Conservation (phyloP, 768 basidiomycete species). For the Boletus sp. region DNA sequence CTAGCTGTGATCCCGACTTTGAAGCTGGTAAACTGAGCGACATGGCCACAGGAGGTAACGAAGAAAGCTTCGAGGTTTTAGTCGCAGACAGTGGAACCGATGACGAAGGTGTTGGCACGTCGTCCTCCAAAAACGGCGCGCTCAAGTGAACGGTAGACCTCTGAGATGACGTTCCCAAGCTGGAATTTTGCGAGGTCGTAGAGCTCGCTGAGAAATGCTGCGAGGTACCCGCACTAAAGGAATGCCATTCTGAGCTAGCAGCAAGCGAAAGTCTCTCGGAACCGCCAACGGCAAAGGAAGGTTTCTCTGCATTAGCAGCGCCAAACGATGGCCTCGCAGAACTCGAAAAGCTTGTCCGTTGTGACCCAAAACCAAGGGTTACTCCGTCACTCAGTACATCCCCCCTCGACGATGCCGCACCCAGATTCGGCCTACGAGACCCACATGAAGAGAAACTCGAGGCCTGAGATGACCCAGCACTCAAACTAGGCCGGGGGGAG, state of each 20-base stretch:
- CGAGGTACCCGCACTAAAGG: conserved; percentile 10
- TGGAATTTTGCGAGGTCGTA: conserved; percentile 5
- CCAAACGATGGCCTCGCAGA: conserved; percentile 19
- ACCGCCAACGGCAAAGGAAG: conserved; percentile 7
- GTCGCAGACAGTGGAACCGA: conserved; percentile 4
- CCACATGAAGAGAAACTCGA: conserved; percentile 26
- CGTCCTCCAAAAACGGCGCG: conserved; percentile 19
- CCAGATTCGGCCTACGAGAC: conserved; percentile 25
- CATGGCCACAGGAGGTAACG: conserved; percentile 14
- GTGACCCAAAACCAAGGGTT: conserved; percentile 16
- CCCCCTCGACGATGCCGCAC: conserved; percentile 17
- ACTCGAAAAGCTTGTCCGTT: conserved; percentile 23
- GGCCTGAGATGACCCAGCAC: conserved; percentile 29
- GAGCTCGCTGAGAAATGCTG: conserved; percentile 11
- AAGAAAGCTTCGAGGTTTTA: conserved; percentile 5
- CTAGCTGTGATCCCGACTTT: conserved; percentile 11
- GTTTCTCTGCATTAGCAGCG: conserved; percentile 15
- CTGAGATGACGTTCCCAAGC: conserved; percentile 13
- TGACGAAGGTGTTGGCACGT: conserved; percentile 7
- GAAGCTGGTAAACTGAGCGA: conserved; percentile 15
- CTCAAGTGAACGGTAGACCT: not conserved
- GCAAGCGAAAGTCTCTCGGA: conserved; percentile 23
- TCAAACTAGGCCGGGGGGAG: conserved; percentile 26
- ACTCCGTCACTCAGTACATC: conserved; percentile 19
- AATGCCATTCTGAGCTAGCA: conserved; percentile 11